Evolutionary conservation across 2,329 filamentous ascomycete genomes (phyloP), one percentile per base, ranked within the genome.

Genomic region (Rhexocercosporidium sp.): DNA sequence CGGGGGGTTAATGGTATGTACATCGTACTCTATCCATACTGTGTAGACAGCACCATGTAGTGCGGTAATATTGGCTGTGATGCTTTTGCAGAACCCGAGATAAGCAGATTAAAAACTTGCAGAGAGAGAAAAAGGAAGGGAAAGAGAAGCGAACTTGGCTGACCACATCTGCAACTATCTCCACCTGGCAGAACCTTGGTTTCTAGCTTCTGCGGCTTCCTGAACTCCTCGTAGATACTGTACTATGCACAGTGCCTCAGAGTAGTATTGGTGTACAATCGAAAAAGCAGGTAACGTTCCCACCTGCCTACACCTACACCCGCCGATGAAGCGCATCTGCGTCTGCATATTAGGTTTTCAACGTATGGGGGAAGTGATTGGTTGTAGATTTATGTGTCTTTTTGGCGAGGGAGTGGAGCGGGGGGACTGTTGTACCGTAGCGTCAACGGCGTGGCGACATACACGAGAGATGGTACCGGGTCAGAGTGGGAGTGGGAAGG

Each of bases 401-500:
- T 8, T 29, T 44, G 39, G 39, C 39, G 39, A 44, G 8, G 18
- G 18, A 14, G 20, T 1, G 49, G n/a, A n/a, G n/a, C n/a, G n/a
- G 18, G 29, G 27, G 25, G 3, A 31, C 22, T 53, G 22, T n/a
- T 6, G 22, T 22, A 27, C 25, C 22, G 49, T 27, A 27, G 31
- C 49, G 34, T 18, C n/a, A 53, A 53, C 49, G 49, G 49, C 27
- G 49, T 53, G 49, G 49, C 49, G 49, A 53, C 49, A 16, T 53
- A 5, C 18, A 18, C 2, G 5, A 53, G 25, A 31, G 49, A n/a
- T n/a, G n/a, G 29, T 31, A 27, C 18, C n/a, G n/a, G n/a, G n/a
- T n/a, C n/a, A n/a, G n/a, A n/a, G n/a, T n/a, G n/a, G n/a, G n/a
- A n/a, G n/a, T 22, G 27, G 47, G 37, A 18, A 14, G 47, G 47